These are phyloP conservation scores for Platanthera zijinensis DNA, from an alignment of 106 monocot genomes.

Conservation along the genomic window DNA sequence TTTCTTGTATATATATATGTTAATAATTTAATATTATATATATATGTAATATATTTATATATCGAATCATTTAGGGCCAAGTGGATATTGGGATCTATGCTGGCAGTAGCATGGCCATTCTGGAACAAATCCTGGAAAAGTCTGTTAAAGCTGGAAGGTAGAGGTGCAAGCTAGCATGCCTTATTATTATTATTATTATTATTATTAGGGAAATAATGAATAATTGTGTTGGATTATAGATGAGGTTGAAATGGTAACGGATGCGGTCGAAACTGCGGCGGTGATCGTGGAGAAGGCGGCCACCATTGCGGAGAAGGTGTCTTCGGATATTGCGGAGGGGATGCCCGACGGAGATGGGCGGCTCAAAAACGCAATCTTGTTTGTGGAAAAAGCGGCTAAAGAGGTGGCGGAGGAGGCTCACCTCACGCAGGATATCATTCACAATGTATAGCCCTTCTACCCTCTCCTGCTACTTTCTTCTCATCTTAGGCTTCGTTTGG, in stretches of 20 bases:
- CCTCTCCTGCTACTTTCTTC: too few species aligned
- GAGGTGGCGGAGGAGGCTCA: conserved; percentile 40
- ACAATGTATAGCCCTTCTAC: conserved; percentile 24
- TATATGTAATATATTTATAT: too few species aligned
- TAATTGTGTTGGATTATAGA: conserved; percentile 10
- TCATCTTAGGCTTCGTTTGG: too few species aligned
- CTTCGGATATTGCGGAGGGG: conserved; percentile 31
- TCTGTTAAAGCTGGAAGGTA: conserved; percentile 38
- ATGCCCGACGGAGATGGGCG: conserved; percentile 26
- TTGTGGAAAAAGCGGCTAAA: conserved; percentile 27
- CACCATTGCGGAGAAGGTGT: conserved; percentile 31
- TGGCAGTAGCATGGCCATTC: conserved; percentile 26
- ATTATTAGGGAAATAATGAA: neutral
- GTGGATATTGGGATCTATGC: conserved; percentile 29
- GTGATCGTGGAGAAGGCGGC: conserved; percentile 44
- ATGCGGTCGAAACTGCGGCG: conserved; percentile 26
- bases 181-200: too few species aligned
- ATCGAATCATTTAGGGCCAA: conserved; percentile 19
- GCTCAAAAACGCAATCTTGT: conserved; percentile 23
- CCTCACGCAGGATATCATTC: conserved; percentile 35
- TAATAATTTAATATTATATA: too few species aligned
- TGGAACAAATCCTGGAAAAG: conserved; percentile 33
- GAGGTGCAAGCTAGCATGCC: too few species aligned
- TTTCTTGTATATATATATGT: too few species aligned
- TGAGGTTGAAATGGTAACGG: conserved; percentile 32